Percentiles rank a stretch among this genome's conserved stretches.
phyloP scores from a whole-genome alignment of 352 stramenopile genomes.

The Phytophthora pini region DNA sequence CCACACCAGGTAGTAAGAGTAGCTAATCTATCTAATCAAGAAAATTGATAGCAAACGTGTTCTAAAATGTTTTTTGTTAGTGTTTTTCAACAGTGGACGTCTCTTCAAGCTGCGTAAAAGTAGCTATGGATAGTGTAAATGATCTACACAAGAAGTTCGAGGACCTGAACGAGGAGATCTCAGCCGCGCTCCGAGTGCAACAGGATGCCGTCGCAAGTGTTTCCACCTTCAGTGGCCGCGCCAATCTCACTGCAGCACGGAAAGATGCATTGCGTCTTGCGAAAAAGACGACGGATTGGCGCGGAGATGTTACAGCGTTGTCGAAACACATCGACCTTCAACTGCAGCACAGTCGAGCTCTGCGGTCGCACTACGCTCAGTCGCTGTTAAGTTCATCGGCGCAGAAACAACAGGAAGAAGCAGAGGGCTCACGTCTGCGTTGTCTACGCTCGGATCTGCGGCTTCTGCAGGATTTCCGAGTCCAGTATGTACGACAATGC shows the following conservation, averaged over 20 bases:
- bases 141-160: slow-evolving; percentile 82
- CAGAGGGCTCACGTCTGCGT: slow-evolving; percentile 58
- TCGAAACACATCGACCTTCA: slow-evolving; percentile 80
- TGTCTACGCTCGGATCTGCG: slow-evolving; percentile 66
- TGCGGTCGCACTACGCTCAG: slow-evolving; percentile 65
- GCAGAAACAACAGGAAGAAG: slow-evolving; percentile 56
- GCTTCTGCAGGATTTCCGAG: slow-evolving; percentile 68
- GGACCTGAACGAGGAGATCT: slow-evolving; percentile 74
- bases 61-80: background rate
- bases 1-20: slow-evolving; percentile 38
- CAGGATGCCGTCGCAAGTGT: slow-evolving; percentile 50
- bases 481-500: slow-evolving; percentile 42
- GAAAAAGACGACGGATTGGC: slow-evolving; percentile 70
- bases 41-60: slow-evolving; percentile 16
- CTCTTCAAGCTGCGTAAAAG: slow-evolving; percentile 12
- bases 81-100: background rate
- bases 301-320: slow-evolving; percentile 70
- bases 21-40: slow-evolving; percentile 42
- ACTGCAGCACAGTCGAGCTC: slow-evolving; percentile 67
- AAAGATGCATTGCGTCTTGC: slow-evolving; percentile 58
- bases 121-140: slow-evolving; percentile 23
- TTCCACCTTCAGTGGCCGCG: slow-evolving; percentile 17
- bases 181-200: slow-evolving; percentile 54
- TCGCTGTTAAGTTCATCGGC: slow-evolving; percentile 51
- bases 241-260: slow-evolving; percentile 32